phyloP scores from a whole-genome alignment of 2,329 filamentous ascomycete species.

The Nigrospora osmanthi region DNA sequence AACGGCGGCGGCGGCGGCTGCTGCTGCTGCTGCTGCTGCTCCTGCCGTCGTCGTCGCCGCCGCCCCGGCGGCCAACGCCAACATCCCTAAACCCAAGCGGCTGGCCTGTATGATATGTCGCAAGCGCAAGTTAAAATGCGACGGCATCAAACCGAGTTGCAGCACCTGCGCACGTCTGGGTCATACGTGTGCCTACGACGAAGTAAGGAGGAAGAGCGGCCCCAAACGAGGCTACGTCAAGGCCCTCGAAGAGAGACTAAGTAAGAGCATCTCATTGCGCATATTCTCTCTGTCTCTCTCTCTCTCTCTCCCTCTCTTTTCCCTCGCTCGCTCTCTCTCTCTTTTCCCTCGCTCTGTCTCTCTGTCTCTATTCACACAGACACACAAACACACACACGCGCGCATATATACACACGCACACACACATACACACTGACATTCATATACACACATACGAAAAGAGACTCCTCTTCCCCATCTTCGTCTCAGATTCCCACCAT shows the following conservation, averaged over 20 bases:
- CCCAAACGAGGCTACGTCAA: conserved; percentile 94
- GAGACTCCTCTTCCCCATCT: no score
- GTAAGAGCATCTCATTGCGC: conserved; percentile 43
- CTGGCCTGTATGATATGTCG: conserved; percentile 93
- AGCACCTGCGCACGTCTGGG: conserved; percentile 82
- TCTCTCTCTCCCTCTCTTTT: no score
- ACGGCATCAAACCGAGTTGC: conserved; percentile 76
- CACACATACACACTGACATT: not conserved
- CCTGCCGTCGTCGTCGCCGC: conserved; percentile 13
- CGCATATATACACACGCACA: not conserved
- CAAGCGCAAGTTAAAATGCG: conserved; percentile 86
- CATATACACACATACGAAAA: no score
- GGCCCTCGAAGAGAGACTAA: conserved; percentile 83
- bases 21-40: conserved; percentile 22
- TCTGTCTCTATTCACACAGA: no score
- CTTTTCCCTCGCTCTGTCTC: no score
- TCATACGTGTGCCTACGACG: conserved; percentile 84
- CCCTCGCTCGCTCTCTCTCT: no score
- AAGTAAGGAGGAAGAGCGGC: conserved; percentile 88
- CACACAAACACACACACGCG: no score
- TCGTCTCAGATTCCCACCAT: no score
- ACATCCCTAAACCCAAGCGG: conserved; percentile 74
- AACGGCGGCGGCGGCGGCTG: no score
- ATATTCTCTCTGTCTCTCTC: not conserved
- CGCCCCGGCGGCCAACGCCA: conserved; percentile 38